Conservation (phyloP, 1,139 yeast species). For the Ogataea hybrid region DNA sequence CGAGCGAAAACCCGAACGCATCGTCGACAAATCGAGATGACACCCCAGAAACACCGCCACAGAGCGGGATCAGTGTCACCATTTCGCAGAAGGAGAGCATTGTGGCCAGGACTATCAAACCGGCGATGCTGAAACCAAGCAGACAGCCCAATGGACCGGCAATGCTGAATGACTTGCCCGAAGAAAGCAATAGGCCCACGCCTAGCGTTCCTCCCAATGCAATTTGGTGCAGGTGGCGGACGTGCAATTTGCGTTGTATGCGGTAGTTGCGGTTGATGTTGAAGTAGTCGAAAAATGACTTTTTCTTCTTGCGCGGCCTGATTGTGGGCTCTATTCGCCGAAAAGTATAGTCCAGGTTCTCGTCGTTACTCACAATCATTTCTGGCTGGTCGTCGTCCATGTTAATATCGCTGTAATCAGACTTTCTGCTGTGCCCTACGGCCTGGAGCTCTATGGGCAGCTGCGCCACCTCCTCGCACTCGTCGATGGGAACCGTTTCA, state of each 20-base stretch:
- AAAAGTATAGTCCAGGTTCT: conserved; percentile 30
- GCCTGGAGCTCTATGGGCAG: conserved; percentile 29
- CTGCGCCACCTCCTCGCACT: conserved; percentile 23
- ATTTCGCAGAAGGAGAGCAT: conserved; percentile 81
- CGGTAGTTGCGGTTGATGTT: conserved; percentile 27
- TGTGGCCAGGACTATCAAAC: conserved; percentile 64
- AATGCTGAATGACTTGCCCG: conserved; percentile 75
- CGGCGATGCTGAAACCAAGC: conserved; percentile 67
- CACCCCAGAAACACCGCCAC: conserved; percentile 75
- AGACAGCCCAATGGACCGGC: conserved; percentile 85
- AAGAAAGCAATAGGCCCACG: conserved; percentile 71
- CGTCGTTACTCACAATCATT: conserved; percentile 29
- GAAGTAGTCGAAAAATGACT: conserved; percentile 4
- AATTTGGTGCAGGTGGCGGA: conserved; percentile 76
- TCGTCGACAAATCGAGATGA: conserved; percentile 81
- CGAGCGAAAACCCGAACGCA: conserved; percentile 81
- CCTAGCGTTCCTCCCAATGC: conserved; percentile 84
- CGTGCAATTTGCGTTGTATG: conserved; percentile 55
- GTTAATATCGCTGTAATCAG: conserved; percentile 1
- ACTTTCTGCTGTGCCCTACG: conserved; percentile 7
- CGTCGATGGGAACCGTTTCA: conserved; percentile 22
- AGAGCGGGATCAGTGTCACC: conserved; percentile 79
- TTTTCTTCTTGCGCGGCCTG: neutral
- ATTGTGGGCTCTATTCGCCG: conserved; percentile 21
- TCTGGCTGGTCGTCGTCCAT: conserved; percentile 15